phyloP scores from a whole-genome alignment of 495 filamentous ascomycete species.

The Hypoxylon perforatum region DNA sequence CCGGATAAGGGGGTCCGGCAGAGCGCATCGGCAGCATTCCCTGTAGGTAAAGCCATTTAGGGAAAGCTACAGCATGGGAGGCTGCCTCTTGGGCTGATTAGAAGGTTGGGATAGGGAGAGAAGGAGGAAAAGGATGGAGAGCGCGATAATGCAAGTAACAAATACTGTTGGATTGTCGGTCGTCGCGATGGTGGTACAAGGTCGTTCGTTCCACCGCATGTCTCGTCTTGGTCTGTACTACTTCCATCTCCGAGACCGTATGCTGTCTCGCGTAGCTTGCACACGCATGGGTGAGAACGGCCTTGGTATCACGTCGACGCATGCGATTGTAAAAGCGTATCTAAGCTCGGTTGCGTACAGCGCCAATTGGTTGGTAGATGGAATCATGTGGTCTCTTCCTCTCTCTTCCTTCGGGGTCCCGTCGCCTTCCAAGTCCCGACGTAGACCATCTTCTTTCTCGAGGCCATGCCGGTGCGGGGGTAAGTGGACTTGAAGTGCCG shows the following conservation, averaged over 20 bases:
- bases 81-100: constrained; percentile 20
- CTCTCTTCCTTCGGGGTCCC: constrained; percentile 23
- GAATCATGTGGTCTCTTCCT: not conserved
- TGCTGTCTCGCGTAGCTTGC: constrained; percentile 43
- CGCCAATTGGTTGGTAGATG: constrained; percentile 45
- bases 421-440: constrained; percentile 2
- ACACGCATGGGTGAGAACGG: constrained; percentile 44
- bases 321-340: constrained; percentile 38
- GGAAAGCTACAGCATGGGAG: constrained; percentile 27
- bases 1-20: constrained; percentile 1
- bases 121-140: not conserved
- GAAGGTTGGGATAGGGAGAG: not conserved
- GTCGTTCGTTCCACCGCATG: constrained; percentile 47
- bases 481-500: constrained; percentile 36
- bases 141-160: not conserved
- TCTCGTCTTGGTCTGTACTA: constrained; percentile 42
- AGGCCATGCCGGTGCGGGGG: constrained; percentile 42
- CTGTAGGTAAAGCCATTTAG: not conserved
- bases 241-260: constrained; percentile 42
- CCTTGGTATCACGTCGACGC: constrained; percentile 43
- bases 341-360: constrained; percentile 44
- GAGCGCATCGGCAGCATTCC: constrained; percentile 1
- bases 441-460: constrained; percentile 1
- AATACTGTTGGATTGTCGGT: constrained; percentile 21
- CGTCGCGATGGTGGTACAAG: constrained; percentile 32